Conservation (phyloP, 108 stramenopile species). For the Cyclotella cryptica region DNA sequence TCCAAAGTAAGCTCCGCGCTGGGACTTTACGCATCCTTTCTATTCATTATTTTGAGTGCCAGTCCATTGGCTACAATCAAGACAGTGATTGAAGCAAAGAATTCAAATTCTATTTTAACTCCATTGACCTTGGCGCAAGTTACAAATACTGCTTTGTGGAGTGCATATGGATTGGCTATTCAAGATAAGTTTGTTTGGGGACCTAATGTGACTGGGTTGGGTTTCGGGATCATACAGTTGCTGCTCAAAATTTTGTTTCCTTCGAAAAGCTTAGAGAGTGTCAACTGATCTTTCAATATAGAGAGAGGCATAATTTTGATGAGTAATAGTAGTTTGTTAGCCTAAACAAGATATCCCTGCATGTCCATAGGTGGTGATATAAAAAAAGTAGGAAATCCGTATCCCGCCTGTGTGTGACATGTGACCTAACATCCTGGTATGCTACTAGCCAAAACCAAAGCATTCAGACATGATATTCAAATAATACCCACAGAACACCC, state of each 20-base stretch:
- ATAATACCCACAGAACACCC: no score
- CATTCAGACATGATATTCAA: no score
- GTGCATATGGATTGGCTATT: conserved; percentile 58
- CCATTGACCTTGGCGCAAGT: conserved; percentile 59
- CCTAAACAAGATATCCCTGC: no score
- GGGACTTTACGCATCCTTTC: conserved; percentile 54
- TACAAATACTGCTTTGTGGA: conserved; percentile 63
- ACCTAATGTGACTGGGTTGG: conserved; percentile 48
- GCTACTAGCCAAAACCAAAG: no score
- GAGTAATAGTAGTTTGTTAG: no score
- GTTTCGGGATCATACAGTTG: conserved; percentile 45
- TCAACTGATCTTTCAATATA: neutral
- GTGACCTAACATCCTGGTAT: no score
- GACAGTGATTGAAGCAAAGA: conserved; percentile 6
- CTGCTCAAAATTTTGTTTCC: conserved; percentile 43
- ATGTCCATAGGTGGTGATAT: no score
- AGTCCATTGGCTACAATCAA: conserved; percentile 15
- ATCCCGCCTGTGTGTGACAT: no score
- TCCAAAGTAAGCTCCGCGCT: conserved; percentile 30
- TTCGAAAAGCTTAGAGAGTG: neutral
- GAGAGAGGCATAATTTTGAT: no score
- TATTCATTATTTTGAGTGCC: conserved; percentile 56
- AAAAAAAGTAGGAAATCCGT: no score
- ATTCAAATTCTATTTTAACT: conserved; percentile 53
- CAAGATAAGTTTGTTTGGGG: conserved; percentile 64